Evolutionary conservation across 257 asterid species (phyloP), one percentile per base, ranked within the genome.

Genomic region (Fraxinus cuspidata): DNA sequence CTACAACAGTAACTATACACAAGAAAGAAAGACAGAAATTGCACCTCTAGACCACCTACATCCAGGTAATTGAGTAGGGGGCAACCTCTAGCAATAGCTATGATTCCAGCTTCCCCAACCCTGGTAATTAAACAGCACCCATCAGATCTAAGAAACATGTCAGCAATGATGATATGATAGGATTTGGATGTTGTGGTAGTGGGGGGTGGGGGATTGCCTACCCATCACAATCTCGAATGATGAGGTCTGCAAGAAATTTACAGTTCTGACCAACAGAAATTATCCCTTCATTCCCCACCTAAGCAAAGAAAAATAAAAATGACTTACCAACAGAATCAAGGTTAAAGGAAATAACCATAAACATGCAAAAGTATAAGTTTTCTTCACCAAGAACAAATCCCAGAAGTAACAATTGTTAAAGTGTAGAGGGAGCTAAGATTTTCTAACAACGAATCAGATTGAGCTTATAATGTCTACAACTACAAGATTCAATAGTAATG

Each of bases 191-290:
- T 1, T 1, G 2, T 1, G 31, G 31, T 1, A 1, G 21, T 7
- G 21, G 21, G 4, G 3, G 15, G 6, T 21, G 1, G 21, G 21
- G 1, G 31, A 29, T 58, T 21, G 18, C 83, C 51, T 86, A 94
- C 97, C 92, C 91, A 86, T 92, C 92, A 66, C 97, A 94, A 91
- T 91, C 89, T 83, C 91, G 92, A 42, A 94, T 89, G 78, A 91
- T 88, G 78, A 94, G 96, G 83, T 92, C 97, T 23, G 90, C 88
- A 81, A 94, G 97, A 79, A 64, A 81, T 78, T 88, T 87, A 82
- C 98, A 94, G 87, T 92, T 88, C 85, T 88, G 85, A 28, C 96
- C 98, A 83, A 94, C 80, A 81, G 96, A 96, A 84, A 88, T 82
- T 35, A 35, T 86, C 83, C 97, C 97, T 82, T 77, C 76, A 74